Conservation (phyloP, 495 filamentous ascomycete species). For the Pseudevernia furfuracea region DNA sequence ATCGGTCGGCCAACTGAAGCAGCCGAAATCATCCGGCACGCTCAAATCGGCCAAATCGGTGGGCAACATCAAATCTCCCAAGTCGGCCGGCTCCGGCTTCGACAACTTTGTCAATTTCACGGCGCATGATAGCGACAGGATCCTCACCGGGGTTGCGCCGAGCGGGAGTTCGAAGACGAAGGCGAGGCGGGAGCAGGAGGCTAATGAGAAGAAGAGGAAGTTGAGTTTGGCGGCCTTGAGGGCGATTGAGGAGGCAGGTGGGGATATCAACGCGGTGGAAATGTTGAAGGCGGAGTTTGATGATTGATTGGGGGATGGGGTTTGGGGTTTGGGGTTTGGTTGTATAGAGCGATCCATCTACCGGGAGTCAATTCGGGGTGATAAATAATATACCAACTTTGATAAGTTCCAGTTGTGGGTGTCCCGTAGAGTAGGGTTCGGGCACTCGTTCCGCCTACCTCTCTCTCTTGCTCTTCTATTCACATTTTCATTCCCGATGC, state of each 20-base stretch:
- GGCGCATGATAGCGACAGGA: constrained; percentile 66
- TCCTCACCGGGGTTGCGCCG: constrained; percentile 86
- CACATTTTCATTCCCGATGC: no score
- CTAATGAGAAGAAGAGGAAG: constrained; percentile 66
- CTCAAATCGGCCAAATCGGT: constrained; percentile 21
- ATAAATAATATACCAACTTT: no score
- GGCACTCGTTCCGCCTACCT: no score
- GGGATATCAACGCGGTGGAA: constrained; percentile 49
- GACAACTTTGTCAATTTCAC: constrained; percentile 96
- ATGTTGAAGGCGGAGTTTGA: constrained; percentile 14
- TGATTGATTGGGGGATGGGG: constrained; percentile 9
- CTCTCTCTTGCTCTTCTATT: no score
- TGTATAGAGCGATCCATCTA: neutral
- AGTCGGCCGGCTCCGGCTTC: constrained; percentile 53
- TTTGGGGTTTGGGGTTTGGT: no score
- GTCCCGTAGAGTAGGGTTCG: no score
- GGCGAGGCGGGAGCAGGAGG: constrained; percentile 79
- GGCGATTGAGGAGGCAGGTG: constrained; percentile 71
- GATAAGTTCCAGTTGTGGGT: no score
- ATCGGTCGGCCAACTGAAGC: constrained; percentile 8
- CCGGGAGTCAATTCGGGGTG: no score
- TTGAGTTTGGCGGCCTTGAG: constrained; percentile 64
- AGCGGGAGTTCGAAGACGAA: constrained; percentile 90
- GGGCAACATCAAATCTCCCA: constrained; percentile 32
- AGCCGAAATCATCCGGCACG: constrained; percentile 28